A percentile compares a stretch with the other conserved stretches of the same genome.
These are phyloP conservation scores for Talaromyces rugulosus DNA, from an alignment of 2,329 filamentous ascomycete genomes.

Conservation along the genomic window DNA sequence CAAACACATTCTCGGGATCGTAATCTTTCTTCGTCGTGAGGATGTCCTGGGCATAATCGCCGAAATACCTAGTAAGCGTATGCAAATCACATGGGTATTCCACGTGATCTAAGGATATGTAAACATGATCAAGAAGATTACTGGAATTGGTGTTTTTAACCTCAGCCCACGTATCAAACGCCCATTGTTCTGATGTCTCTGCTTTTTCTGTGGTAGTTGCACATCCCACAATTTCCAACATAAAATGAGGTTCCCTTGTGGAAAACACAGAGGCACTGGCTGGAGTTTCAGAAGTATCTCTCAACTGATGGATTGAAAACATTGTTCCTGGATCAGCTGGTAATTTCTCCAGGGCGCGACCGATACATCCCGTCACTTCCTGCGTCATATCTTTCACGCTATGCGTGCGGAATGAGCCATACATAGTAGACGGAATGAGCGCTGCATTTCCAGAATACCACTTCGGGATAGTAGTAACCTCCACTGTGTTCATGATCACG, in stretches of 20 bases:
- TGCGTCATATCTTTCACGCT: constrained; percentile 23
- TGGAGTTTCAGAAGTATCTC: constrained; percentile 8
- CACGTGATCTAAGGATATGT: constrained; percentile 21
- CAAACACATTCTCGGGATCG: constrained; percentile 35
- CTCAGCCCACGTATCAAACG: constrained; percentile 23
- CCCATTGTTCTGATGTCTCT: constrained; percentile 23
- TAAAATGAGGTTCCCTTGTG: constrained; percentile 28
- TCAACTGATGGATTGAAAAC: constrained; percentile 28
- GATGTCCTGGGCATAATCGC: constrained; percentile 24
- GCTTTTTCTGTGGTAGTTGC: constrained; percentile 20
- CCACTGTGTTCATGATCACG: constrained; percentile 8
- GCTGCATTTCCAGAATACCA: constrained; percentile 17
- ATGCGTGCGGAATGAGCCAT: constrained; percentile 11
- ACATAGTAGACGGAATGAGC: constrained; percentile 2
- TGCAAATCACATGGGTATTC: constrained; percentile 20
- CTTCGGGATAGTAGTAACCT: constrained; percentile 15
- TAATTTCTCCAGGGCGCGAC: constrained; percentile 17
- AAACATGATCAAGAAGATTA: constrained; percentile 15
- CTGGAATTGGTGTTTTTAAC: not conserved
- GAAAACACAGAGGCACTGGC: constrained; percentile 25
- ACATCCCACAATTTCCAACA: constrained; percentile 33
- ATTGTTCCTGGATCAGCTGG: constrained; percentile 22
- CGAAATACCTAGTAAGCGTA: constrained; percentile 11
- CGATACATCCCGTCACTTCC: constrained; percentile 22
- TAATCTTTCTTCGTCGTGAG: constrained; percentile 28